Base-by-base conservation (phyloP, 768 basidiomycete genomes). In the Inosperma sp. region DNA sequence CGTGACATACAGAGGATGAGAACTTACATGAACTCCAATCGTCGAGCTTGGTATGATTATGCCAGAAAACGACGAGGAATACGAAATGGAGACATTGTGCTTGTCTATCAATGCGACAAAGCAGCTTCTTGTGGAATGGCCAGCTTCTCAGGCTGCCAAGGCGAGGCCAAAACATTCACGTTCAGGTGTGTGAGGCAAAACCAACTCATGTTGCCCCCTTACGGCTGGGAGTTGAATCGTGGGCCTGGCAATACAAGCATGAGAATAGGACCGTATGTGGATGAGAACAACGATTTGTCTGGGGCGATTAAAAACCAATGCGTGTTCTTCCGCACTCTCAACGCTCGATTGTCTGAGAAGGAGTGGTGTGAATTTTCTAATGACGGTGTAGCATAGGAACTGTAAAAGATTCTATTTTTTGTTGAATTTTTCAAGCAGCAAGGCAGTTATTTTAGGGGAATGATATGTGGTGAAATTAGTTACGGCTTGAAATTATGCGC, bases 1-100 rank as follows among this genome's bases (percentile, higher is more conserved):
- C 58, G 58, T 13, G 60, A 71, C 13, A 42, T 56, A 61, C n/a
- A n/a, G n/a, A n/a, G n/a, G n/a, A n/a, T n/a, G n/a, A n/a, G n/a
- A n/a, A n/a, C n/a, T 9, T 63, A 63, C 34, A 67, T 67, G 1
- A 49, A 49, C 26, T 31, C 52, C 23, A 41, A 70, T 48, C 68
- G 61, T 0, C 49, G 47, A 12, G 47, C 55, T 5, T 72, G 70
- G 69, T 71, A 69, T 49, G 51, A 48, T 25, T 65, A 65, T 17
- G 65, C 58, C 7, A 59, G 65, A 48, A 55, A 51, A 21, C 45
- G 55, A 3, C 62, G 61, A n/a, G 61, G 62, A 27, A 51, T 54
- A n/a, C n/a, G n/a, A n/a, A n/a, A n/a, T n/a, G n/a, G n/a, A n/a
- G n/a, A n/a, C n/a, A n/a, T n/a, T n/a, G n/a, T n/a, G n/a, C n/a